Evolutionary conservation across 192 early-diverging fungal species (phyloP), one percentile per base, ranked within the genome.

Genomic region (Coemansia asiatica): DNA sequence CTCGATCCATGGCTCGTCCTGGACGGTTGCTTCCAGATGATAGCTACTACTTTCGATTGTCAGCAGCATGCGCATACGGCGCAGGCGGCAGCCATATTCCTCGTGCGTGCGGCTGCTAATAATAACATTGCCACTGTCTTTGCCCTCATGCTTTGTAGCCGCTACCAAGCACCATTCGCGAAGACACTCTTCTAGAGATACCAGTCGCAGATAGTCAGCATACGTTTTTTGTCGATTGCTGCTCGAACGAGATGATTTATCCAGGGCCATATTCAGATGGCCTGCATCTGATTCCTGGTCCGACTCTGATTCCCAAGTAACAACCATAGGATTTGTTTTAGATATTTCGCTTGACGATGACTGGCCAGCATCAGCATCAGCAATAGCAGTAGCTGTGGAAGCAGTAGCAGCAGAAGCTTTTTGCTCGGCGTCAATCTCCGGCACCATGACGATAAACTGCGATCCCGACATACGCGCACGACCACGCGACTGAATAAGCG

Each of bases 401-500:
- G 13, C 16, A 13, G 40, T 44, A 44, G 16, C 13, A 13, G 40
- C 9, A 10, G 13, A 8, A 15, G 46, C 19, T 46, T 51, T 56
- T 46, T 64, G 56, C 56, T 60, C 55, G 16, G 26, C 28, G 31
- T 64, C 55, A 21, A 80, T 65, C 28, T 71, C 67, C 1, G 79
- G 79, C 19, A 88, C 86, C 84, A 97, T 84, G 16, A 94, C 75
- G 22, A 94, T 85, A 59, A 89, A 97, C 33, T 85, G 83, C 21
- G 92, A 92, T 54, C 88, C 75, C 16, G 73, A 72, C 59, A 88
- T 85, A 10, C 92, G 85, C 4, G 93, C 94, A 16, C 95, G 84
- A 15, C 94, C 94, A 27, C 93, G 87, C n/a, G 92, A 94, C 71
- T 95, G 95, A 8, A 97, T 95, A 56, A 93, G 87, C 59, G 89